A percentile compares a stretch with the other conserved stretches of the same genome.
Evolutionary conservation across 768 basidiomycete genomes (phyloP).

Genomic region (Tylopilus sp.): DNA sequence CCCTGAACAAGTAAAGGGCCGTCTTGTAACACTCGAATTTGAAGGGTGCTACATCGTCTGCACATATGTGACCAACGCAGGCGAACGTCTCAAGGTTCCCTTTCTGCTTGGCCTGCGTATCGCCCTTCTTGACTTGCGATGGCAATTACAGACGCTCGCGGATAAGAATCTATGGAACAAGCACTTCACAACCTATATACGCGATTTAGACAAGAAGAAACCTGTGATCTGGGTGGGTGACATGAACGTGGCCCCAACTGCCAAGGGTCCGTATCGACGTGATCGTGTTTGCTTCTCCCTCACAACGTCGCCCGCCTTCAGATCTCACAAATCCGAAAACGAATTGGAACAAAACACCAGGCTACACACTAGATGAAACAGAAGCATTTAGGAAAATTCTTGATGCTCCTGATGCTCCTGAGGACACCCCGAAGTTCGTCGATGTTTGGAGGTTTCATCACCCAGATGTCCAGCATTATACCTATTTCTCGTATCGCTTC

Average conservation of each 20-base stretch:
- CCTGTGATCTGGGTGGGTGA: conserved; percentile 89
- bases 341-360: conserved; percentile 88
- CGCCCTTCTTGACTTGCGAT: not conserved
- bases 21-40: conserved; percentile 83
- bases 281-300: not conserved
- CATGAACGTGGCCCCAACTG: conserved; percentile 82
- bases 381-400: conserved; percentile 70
- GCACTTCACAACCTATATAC: conserved; percentile 73
- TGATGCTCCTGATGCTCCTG: conserved; percentile 39
- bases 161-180: conserved; percentile 76
- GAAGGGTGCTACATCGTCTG: conserved; percentile 64
- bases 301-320: conserved; percentile 22
- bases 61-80: conserved; percentile 86
- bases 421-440: conserved; percentile 47
- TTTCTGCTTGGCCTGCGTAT: not conserved
- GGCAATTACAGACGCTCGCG: conserved; percentile 57
- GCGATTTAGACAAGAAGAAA: conserved; percentile 69
- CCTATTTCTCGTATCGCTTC: conserved; percentile 83
- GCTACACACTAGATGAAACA: conserved; percentile 82
- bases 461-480: conserved; percentile 69
- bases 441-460: conserved; percentile 74
- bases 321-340: conserved; percentile 65
- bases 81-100: conserved; percentile 64
- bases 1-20: conserved; percentile 60
- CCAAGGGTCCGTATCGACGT: conserved; percentile 44